Evolutionary conservation across 1,284 basidiomycete species (phyloP).

Genomic region (Golubevia pallescens): DNA sequence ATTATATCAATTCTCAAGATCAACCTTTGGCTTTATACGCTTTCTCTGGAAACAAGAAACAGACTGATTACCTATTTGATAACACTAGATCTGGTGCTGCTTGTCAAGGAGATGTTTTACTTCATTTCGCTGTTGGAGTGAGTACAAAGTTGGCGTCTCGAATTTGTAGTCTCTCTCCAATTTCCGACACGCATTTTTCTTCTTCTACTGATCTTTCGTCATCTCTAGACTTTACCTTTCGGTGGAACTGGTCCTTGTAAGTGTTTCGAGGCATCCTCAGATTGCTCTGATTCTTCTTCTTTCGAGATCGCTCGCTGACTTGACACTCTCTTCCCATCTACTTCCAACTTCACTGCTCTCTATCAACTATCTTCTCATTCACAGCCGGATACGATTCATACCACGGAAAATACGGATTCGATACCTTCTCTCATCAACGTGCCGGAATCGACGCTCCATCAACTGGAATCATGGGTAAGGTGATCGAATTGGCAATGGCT

Average conservation of each 20-base stretch:
- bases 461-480: slow-evolving; percentile 49
- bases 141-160: too few relatives aligned
- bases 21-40: slow-evolving; percentile 65
- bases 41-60: slow-evolving; percentile 50
- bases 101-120: slow-evolving; percentile 52
- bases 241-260: slow-evolving; percentile 57
- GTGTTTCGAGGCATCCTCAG: too few relatives aligned
- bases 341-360: too few relatives aligned
- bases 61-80: slow-evolving; percentile 54
- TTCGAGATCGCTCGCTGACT: too few relatives aligned
- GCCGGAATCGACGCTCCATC: slow-evolving; percentile 59
- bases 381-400: slow-evolving; percentile 54
- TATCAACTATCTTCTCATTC: neutral
- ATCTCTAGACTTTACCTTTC: slow-evolving; percentile 54
- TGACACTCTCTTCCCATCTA: too few relatives aligned
- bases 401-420: slow-evolving; percentile 62
- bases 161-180: too few relatives aligned
- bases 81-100: slow-evolving; percentile 57
- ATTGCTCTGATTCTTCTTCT: too few relatives aligned
- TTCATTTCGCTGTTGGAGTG: too few relatives aligned
- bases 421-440: slow-evolving; percentile 65
- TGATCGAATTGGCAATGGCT: slow-evolving; percentile 62
- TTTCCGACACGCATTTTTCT: too few relatives aligned
- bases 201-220: too few relatives aligned
- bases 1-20: slow-evolving; percentile 63